Conservation (phyloP, 1,284 basidiomycete genomes). For the Fomitopsis betulina region DNA sequence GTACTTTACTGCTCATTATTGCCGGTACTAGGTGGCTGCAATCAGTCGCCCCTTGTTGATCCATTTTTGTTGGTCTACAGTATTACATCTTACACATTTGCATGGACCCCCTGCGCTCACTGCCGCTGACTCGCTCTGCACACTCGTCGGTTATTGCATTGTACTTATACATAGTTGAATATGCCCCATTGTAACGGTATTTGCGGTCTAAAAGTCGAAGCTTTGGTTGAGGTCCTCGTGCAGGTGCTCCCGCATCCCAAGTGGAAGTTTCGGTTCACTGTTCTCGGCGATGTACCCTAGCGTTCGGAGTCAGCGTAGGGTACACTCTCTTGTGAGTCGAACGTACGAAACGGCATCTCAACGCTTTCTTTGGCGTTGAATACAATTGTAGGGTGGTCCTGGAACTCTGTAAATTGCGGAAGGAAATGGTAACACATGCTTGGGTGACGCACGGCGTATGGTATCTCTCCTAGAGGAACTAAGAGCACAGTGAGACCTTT, state of each 20-base stretch:
- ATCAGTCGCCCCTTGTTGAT: neutral
- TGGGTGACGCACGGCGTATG: conserved; percentile 53
- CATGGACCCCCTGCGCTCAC: neutral
- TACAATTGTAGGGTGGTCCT: conserved; percentile 84
- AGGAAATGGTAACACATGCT: neutral
- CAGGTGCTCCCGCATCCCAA: conserved; percentile 84
- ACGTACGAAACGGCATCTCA: conserved; percentile 91
- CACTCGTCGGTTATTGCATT: neutral
- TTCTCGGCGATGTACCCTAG: conserved; percentile 57
- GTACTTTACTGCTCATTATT: neutral
- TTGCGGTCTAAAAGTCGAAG: conserved; percentile 60
- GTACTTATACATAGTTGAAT: neutral
- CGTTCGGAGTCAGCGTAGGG: conserved; percentile 5
- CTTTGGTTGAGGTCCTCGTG: conserved; percentile 83
- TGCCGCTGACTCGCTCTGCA: neutral
- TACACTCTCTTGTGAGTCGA: neutral
- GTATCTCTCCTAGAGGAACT: conserved; percentile 69
- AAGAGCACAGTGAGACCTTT: conserved; percentile 5
- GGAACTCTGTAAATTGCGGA: neutral
- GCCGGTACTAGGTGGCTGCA: neutral
- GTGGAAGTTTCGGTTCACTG: conserved; percentile 71
- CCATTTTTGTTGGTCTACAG: neutral
- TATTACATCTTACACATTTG: neutral
- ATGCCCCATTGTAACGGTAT: neutral
- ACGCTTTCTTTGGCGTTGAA: conserved; percentile 85